Base-by-base conservation (phyloP, 345 rosid genomes). In the Erucastrum elatum region DNA sequence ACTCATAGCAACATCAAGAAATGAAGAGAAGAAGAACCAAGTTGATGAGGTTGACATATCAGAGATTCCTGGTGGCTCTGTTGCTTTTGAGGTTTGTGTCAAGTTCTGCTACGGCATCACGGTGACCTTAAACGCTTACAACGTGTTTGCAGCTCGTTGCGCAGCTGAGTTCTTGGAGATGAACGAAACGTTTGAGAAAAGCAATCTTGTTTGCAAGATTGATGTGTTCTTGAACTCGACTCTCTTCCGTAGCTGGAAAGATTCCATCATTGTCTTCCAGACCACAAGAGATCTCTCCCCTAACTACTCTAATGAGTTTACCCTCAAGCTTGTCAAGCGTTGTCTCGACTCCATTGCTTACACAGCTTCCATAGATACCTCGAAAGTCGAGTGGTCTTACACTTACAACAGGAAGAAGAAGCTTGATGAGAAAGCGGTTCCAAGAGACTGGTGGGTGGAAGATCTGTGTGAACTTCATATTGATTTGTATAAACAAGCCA, bases 371-470 rank as follows among this genome's bases (percentile, higher is more conserved):
- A 78, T 83, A 2, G 84, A 85, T 8, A 77, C 86, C 21, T 75
- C 77, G 6, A 87, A 75, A 76, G 87, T 87, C 34, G 79, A 82
- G 10, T 87, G 90, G 87, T 85, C 90, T 15, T 87, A 85, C 70
- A 83, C 82, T 66, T 85, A 76, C 69, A 76, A 87, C 64, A 85
- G 82, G 72, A 83, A 82, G 85, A 83, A 81, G 71, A 85, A 83
- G 63, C 81, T 79, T 35, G 84, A 86, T 21, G 55, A 39, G 21
- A 83, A 83, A 39, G 62, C 29, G 0, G 87, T 85, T 75, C 88
- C 90, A 60, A 83, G 68, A 75, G 88, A 87, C 65, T 85, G 90
- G 90, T 87, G 87, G 87, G 86, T 87, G 4, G 87, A 87, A 77
- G 89, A 87, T 80, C 84, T 87, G 56, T 85, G 89, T 16, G 87